Evolutionary conservation across 2,329 filamentous ascomycete species (phyloP), one percentile per base, ranked within the genome.

Genomic region (Alternaria solani): DNA sequence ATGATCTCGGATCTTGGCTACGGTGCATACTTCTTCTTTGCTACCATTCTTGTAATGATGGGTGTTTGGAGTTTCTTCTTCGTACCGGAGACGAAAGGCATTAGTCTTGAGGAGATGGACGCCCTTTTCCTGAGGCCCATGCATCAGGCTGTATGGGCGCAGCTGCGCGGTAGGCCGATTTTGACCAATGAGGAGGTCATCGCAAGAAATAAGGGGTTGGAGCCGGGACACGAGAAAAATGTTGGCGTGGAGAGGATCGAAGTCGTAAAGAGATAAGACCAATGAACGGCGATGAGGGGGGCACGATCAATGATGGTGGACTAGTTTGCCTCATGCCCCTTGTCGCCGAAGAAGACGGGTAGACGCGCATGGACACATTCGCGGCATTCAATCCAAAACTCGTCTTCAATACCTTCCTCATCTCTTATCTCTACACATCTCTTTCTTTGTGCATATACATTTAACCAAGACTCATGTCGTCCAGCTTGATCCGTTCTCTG

Each of bases 11-110:
- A 75, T 51, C 67, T 80, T 0, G 76, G 75, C 0, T 79, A 79
- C 23, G 77, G 78, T 1, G 75, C 77, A 0, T 80, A 79, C 55
- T 77, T 78, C 61, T 79, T 80, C 70, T 80, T 79, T 43, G 75
- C 68, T 1, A 67, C 70, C 2, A 70, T 75, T 8, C 57, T 75
- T 2, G 64, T 71, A 1, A 60, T 60, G 12, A 75, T 75, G 73
- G 73, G 73, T 5, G 49, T 75, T 7, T 76, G 71, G 71, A 68
- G 67, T 28, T 75, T 75, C 58, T 70, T 75, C 55, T 75, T 75
- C 43, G 71, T 76, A 1, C 73, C 72, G 0, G 72, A 76, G 59
- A 76, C 74, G 0, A 76, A 75, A 58, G 74, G 73, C 25, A 64
- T 73, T 11, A 64, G 65, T 48, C 65, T 76, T 14, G 72, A 76